These are phyloP conservation scores for Coffea humblotiana DNA, from an alignment of 305 asterid genomes.

Conservation along the genomic window DNA sequence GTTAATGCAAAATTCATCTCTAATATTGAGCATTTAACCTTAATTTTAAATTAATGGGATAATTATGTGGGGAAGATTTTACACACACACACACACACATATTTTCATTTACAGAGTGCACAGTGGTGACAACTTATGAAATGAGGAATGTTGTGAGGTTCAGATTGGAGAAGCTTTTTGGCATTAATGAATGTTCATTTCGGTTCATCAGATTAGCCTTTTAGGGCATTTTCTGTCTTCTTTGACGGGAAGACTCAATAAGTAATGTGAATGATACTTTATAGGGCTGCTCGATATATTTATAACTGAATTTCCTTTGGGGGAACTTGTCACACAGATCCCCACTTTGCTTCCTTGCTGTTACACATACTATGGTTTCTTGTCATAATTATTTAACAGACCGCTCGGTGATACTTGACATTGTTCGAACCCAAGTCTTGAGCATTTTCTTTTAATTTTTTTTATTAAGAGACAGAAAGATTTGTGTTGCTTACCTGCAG, in stretches of 20 bases:
- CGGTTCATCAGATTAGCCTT: not conserved
- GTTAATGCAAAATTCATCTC: not conserved
- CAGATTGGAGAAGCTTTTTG: not conserved
- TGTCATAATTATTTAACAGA: not conserved
- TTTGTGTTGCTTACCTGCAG: not conserved
- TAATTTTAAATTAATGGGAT: not conserved
- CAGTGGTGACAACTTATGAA: not conserved
- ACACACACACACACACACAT: too few species aligned
- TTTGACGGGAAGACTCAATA: not conserved
- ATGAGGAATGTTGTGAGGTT: too few species aligned
- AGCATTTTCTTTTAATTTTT: not conserved
- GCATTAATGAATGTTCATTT: not conserved
- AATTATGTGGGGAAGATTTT: not conserved
- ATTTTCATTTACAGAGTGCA: too few species aligned
- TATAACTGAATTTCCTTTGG: not conserved
- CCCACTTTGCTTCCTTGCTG: not conserved
- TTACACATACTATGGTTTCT: not conserved
- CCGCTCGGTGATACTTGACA: not conserved
- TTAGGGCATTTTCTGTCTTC: not conserved
- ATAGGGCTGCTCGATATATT: not conserved
- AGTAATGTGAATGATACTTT: not conserved
- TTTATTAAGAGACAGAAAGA: not conserved
- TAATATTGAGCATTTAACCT: not conserved
- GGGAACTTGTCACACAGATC: not conserved
- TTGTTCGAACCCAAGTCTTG: not conserved